A percentile compares a stretch with the other conserved stretches of the same genome.
Conservation (phyloP, 768 basidiomycete genomes). For the Leucosporidium yakuticum region DNA sequence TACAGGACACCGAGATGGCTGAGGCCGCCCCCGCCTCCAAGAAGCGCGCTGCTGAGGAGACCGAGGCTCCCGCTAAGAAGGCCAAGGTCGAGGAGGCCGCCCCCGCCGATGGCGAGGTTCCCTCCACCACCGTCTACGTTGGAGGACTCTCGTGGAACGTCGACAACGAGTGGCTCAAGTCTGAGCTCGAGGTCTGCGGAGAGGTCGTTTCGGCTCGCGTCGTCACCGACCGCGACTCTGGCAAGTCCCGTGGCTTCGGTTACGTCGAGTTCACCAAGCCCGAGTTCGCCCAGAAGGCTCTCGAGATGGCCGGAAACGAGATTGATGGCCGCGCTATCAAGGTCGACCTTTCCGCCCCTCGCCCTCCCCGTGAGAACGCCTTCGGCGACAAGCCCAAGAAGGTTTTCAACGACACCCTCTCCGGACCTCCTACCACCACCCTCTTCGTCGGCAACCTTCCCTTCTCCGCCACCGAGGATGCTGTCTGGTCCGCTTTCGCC, state of each 20-base stretch:
- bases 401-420: conserved; percentile 66
- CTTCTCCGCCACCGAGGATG: conserved; percentile 72
- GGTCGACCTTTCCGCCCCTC: conserved; percentile 69
- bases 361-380: conserved; percentile 40
- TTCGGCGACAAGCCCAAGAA: conserved; percentile 9
- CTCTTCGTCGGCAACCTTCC: conserved; percentile 90
- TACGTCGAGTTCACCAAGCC: conserved; percentile 46
- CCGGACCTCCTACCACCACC: conserved; percentile 58
- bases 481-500: conserved; percentile 81
- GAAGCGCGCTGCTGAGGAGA: conserved; percentile 35
- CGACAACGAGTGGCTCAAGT: conserved; percentile 87
- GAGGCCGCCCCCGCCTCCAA: conserved; percentile 22
- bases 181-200: conserved; percentile 83
- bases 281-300: conserved; percentile 57
- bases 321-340: conserved; percentile 87
- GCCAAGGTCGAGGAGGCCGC: conserved; percentile 62
- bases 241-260: conserved; percentile 45
- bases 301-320: conserved; percentile 73
- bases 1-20: conserved; percentile 14
- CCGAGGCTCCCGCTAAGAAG: conserved; percentile 64
- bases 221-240: conserved; percentile 51
- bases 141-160: conserved; percentile 93
- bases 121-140: conserved; percentile 74
- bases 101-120: conserved; percentile 45
- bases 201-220: conserved; percentile 86